phyloP scores from a whole-genome alignment of 495 filamentous ascomycete species.

The Friedmanniomyces endolithicus region DNA sequence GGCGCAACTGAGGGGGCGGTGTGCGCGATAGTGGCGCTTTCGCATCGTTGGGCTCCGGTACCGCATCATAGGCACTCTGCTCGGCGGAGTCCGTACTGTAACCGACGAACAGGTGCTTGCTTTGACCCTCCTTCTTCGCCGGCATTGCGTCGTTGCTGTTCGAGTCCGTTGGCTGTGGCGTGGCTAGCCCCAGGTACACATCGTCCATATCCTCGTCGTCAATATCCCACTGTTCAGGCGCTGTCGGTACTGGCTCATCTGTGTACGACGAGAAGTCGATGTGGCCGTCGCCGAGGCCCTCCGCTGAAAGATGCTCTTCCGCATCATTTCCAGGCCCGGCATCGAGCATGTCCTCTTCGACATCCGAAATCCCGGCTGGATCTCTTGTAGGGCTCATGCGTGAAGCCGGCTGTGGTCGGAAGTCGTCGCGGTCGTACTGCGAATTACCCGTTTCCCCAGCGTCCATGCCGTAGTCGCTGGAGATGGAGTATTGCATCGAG shows the following conservation, averaged over 20 bases:
- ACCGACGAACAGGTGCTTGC: constrained; percentile 3
- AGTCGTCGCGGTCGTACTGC: not conserved
- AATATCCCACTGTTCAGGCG: not conserved
- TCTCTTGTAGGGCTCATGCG: constrained; percentile 2
- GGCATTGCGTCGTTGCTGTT: not conserved
- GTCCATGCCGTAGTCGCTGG: constrained; percentile 3
- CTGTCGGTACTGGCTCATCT: not conserved
- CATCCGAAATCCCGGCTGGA: not conserved
- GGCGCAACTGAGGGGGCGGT: not conserved
- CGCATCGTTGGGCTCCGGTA: not conserved
- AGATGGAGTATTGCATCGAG: not conserved
- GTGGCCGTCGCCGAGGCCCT: not conserved
- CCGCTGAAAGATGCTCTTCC: not conserved
- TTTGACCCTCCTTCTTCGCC: not conserved
- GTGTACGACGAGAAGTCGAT: constrained; percentile 5
- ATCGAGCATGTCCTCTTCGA: constrained; percentile 4
- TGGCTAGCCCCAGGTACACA: not conserved
- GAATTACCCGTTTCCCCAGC: not conserved
- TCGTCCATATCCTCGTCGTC: not conserved
- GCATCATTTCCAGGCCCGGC: not conserved
- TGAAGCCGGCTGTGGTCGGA: not conserved
- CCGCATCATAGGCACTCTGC: not conserved
- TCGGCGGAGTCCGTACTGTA: not conserved
- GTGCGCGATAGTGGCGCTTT: not conserved
- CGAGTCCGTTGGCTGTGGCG: not conserved